These are phyloP conservation scores for Nannochloris sp. DNA, from an alignment of 139 green algal species.

Conservation along the genomic window DNA sequence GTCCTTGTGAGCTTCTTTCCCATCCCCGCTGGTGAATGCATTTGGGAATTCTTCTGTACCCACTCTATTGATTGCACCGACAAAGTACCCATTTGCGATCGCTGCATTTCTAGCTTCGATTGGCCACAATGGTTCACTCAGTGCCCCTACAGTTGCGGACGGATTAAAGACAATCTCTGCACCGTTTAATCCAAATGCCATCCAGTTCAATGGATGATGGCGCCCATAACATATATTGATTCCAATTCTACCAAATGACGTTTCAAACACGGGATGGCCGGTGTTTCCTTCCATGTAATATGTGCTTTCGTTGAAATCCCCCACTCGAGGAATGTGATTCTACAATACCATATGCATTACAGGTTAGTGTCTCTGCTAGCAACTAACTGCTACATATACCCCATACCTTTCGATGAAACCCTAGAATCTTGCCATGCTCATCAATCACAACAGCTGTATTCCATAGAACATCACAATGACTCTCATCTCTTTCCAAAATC, in stretches of 20 bases:
- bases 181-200: constrained; percentile 89
- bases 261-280: constrained; percentile 84
- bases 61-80: constrained; percentile 84
- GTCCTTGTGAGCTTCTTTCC: constrained; percentile 76
- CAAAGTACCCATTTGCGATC: constrained; percentile 75
- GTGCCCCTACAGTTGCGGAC: constrained; percentile 79
- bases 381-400: not conserved
- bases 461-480: constrained; percentile 83
- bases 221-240: constrained; percentile 98
- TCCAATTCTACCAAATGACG: constrained; percentile 74
- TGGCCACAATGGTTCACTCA: constrained; percentile 82
- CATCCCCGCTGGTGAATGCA: constrained; percentile 88
- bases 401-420: constrained; percentile 69
- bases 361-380: no score
- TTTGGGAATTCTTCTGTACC: constrained; percentile 89
- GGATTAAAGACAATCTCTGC: constrained; percentile 98
- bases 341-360: constrained; percentile 17
- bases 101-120: constrained; percentile 84
- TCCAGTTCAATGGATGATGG: constrained; percentile 96
- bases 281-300: constrained; percentile 95
- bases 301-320: constrained; percentile 95
- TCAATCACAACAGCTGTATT: constrained; percentile 97
- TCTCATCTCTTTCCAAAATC: constrained; percentile 80
- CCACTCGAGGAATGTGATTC: constrained; percentile 97
- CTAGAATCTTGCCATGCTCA: constrained; percentile 81